phyloP scores from a whole-genome alignment of 1,284 basidiomycete genomes.

The Cryptococcus sp. region DNA sequence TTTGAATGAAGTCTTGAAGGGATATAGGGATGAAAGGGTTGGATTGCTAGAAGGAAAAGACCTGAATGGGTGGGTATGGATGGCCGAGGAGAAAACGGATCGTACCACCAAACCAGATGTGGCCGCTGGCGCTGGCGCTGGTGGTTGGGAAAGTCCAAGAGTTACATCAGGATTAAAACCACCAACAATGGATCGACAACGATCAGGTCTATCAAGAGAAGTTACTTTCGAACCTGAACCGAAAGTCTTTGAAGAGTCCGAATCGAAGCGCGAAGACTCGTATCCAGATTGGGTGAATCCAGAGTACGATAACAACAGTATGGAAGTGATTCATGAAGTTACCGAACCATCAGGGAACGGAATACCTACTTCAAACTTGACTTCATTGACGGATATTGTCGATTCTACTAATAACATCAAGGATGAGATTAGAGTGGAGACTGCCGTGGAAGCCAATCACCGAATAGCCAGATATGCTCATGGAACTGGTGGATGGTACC shows the following conservation, averaged over 20 bases:
- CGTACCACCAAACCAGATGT: too few species aligned
- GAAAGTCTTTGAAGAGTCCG: background rate
- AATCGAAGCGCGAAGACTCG: background rate
- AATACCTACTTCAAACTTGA: too few species aligned
- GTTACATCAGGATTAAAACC: background rate
- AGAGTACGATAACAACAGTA: slow-evolving; percentile 3
- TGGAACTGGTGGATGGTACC: slow-evolving; percentile 22
- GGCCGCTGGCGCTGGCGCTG: too few species aligned
- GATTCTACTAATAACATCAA: slow-evolving; percentile 4
- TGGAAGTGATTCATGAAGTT: slow-evolving; percentile 2
- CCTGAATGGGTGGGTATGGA: slow-evolving; percentile 33
- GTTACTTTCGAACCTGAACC: slow-evolving; percentile 8
- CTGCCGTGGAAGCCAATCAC: slow-evolving; percentile 7
- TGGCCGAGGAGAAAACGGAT: slow-evolving; percentile 17
- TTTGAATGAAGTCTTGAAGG: slow-evolving; percentile 61
- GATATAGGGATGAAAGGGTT: slow-evolving; percentile 59
- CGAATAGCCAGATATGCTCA: slow-evolving; percentile 6
- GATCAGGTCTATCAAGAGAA: slow-evolving; percentile 13
- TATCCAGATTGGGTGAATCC: background rate
- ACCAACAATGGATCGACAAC: slow-evolving; percentile 9
- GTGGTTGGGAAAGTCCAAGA: background rate
- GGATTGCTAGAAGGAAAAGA: slow-evolving; percentile 48
- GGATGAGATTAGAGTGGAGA: slow-evolving; percentile 27
- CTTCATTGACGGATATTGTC: background rate
- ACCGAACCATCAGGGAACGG: background rate